Conservation (phyloP, 345 rosid genomes). For the Anacardium occidentale region DNA sequence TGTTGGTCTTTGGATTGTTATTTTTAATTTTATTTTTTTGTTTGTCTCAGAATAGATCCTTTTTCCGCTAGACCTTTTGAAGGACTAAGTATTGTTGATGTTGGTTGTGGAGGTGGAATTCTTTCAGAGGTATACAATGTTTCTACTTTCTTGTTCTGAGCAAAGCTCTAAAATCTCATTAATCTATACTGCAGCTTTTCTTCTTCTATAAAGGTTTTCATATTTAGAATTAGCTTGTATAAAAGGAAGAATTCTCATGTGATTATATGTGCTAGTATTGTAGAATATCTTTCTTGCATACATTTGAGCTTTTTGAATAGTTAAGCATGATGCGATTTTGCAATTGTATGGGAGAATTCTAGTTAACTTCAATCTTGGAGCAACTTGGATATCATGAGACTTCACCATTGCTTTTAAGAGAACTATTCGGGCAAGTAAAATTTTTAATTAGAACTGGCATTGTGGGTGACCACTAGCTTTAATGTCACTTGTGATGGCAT, state of each 20-base stretch:
- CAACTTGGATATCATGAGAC: slow-evolving; percentile 6
- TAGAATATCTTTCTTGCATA: not conserved
- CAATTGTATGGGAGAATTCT: not conserved
- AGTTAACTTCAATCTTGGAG: not conserved
- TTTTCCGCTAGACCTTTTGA: slow-evolving; percentile 68
- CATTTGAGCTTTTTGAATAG: too few relatives aligned
- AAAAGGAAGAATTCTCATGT: not conserved
- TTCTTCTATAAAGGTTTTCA: not conserved
- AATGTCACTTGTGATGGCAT: not conserved
- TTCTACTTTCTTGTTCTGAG: not conserved
- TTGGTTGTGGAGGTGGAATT: slow-evolving; percentile 96
- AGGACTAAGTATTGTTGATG: slow-evolving; percentile 72
- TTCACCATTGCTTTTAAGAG: not conserved
- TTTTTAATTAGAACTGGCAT: not conserved
- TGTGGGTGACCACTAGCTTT: not conserved
- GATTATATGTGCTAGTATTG: not conserved
- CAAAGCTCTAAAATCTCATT: not conserved
- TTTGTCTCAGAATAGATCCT: slow-evolving; percentile 70
- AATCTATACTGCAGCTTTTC: not conserved
- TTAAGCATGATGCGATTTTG: not conserved
- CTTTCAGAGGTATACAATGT: slow-evolving; percentile 71
- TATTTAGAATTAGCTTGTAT: not conserved
- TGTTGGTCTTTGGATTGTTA: not conserved
- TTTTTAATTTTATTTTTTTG: slow-evolving; percentile 11
- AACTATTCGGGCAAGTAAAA: not conserved